Conservation (phyloP, 768 basidiomycete species). For the Suillus alpinus region DNA sequence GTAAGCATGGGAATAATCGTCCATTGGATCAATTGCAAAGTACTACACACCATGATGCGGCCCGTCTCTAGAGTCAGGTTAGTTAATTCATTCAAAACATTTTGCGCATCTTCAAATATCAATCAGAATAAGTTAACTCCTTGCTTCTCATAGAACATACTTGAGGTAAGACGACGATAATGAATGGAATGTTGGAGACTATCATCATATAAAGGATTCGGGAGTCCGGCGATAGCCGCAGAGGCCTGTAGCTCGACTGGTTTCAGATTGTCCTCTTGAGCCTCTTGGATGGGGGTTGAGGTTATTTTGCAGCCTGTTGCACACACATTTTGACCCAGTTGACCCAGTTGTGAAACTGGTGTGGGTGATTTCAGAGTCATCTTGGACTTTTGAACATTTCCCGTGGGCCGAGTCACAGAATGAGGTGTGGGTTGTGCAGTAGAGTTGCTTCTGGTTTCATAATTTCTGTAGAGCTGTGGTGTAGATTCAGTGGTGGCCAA, state of each 20-base stretch:
- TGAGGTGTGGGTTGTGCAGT: neutral
- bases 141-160: neutral
- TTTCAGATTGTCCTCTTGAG: too few species aligned
- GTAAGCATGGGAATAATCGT: neutral
- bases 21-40: neutral
- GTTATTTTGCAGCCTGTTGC: neutral
- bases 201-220: neutral
- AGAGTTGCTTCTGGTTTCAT: neutral
- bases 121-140: neutral
- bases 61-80: neutral
- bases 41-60: neutral
- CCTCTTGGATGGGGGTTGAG: neutral
- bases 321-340: too few species aligned
- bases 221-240: too few species aligned
- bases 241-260: neutral
- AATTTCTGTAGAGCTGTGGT: neutral
- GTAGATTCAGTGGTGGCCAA: neutral
- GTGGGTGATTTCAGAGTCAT: neutral
- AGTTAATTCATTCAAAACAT: neutral
- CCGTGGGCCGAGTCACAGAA: neutral
- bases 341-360: neutral
- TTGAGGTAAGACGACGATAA: neutral
- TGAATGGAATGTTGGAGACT: neutral
- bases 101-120: neutral
- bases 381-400: neutral